Evolutionary conservation across 345 rosid genomes (phyloP), one percentile per base, ranked within the genome.

Genomic region (Bruguiera parviflora): DNA sequence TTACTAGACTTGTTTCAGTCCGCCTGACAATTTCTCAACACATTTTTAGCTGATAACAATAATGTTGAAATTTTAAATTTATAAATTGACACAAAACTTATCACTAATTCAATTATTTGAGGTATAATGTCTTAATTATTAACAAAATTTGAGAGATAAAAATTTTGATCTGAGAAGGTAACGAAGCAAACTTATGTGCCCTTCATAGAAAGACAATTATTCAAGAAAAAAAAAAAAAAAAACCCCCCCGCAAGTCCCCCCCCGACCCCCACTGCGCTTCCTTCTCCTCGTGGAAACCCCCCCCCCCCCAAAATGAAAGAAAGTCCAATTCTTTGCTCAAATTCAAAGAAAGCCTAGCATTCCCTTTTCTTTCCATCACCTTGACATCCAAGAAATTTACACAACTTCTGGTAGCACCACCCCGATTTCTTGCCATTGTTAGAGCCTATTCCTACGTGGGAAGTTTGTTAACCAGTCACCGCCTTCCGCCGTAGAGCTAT

Each of bases 251-350:
- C 22, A 32, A 67, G 70, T 46, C 78, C 84, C 82, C 60, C 77
- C 79, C 25, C 35, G 67, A 65, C 61, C 77, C 77, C 74, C 64
- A 28, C 9, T 5, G 67, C 75, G 61, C 65, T 84, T 78, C 84
- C 88, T 84, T 84, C 74, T 86, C 76, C 81, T 82, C 86, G 68
- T 76, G 87, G 81, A 85, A 84, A 81, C 66, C 70, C 75, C 72
- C 70, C 81, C 74, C 9, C 37, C 37, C 37, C 37, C 28, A 27
- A 27, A 27, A 66, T 66, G 79, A 83, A 77, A 78, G 83, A 77
- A 81, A 81, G 79, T 68, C 76, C 81, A 74, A 66, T 71, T 29
- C 59, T 58, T 75, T 82, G 71, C 81, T 76, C 82, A 75, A 79
- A 62, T 35, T 75, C 69, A 65, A 66, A 68, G 73, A 46, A 63